These are phyloP conservation scores for Nyctanthes arbortristis DNA, from an alignment of 257 asterid genomes.

Conservation along the genomic window DNA sequence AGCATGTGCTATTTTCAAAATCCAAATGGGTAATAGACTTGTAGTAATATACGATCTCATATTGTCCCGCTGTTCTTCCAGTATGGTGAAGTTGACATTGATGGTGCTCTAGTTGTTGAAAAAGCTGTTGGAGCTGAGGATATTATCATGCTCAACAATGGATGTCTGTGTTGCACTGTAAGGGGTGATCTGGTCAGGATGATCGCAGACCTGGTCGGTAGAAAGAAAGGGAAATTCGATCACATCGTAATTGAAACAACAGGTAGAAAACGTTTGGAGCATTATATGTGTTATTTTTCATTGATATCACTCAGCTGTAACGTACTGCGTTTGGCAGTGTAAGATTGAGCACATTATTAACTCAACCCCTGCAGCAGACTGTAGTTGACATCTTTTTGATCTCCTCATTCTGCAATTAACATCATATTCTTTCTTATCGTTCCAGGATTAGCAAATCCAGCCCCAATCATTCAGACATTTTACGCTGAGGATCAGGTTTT, in stretches of 20 bases:
- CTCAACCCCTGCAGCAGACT: not conserved
- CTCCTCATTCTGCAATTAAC: not conserved
- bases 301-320: constrained; percentile 1
- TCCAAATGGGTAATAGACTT: constrained; percentile 8
- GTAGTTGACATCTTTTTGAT: not conserved
- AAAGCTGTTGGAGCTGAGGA: constrained; percentile 92
- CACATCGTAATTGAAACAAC: constrained; percentile 98
- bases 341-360: not conserved
- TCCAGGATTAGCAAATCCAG: constrained; percentile 94
- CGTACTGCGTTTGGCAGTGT: not conserved
- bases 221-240: constrained; percentile 88
- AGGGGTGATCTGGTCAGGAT: constrained; percentile 98
- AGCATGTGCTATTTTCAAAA: constrained; percentile 3
- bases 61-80: constrained; percentile 30
- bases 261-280: constrained; percentile 49
- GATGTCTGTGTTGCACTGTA: constrained; percentile 97
- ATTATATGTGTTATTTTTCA: too few relatives aligned
- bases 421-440: constrained; percentile 6
- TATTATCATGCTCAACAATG: constrained; percentile 94
- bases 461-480: constrained; percentile 97
- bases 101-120: constrained; percentile 96
- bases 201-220: constrained; percentile 80
- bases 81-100: constrained; percentile 98
- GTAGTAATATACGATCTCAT: constrained; percentile 3
- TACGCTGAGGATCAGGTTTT: constrained; percentile 96